Evolutionary conservation across 139 green algal species (phyloP), one percentile per base, ranked within the genome.

Genomic region (Deuterostichococcus epilithicus): DNA sequence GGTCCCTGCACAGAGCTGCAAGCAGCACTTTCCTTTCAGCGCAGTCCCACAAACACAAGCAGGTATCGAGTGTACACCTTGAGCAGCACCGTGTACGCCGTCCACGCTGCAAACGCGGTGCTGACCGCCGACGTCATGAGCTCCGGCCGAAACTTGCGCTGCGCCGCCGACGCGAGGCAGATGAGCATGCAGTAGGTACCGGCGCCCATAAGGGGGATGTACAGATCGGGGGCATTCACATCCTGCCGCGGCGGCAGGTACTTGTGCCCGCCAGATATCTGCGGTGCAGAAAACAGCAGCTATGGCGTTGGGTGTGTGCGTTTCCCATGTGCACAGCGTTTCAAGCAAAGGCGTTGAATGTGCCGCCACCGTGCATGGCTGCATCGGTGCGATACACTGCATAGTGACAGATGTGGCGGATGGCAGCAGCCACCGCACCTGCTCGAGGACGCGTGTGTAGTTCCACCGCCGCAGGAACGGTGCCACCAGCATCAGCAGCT

Each of bases 191-290:
- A 81, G 82, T 97, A 98, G 32, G 91, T 94, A 86, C 86, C 95
- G 18, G 94, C 77, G 0, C 87, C 89, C 88, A 97, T 93, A 35
- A 96, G 47, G 0, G 96, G 95, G 32, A 99, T 90, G 88, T 98
- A 99, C 71, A 99, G 86, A 83, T 99, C 96, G 10, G 95, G 96
- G 1, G 94, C 92, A 75, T 98, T 98, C 34, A 94, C 86, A 81
- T 99, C 96, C 39, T 89, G 81, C 0, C 86, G 78, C 6, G 96
- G 94, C 10, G 95, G 91, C 75, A 94, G 92, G 83, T 93, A 99
- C 72, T 89, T 88, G 69, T 94, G 86, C 1, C 85, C 90, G 38
- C 88, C 91, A 32, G 85, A 86, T 63, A 96, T 89, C 86, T 95
- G 87, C 34, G 75, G 18, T 45, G 3, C 35, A 72, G 26, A 26